phyloP scores from a whole-genome alignment of 345 rosid genomes.

The Euphorbia peplus region DNA sequence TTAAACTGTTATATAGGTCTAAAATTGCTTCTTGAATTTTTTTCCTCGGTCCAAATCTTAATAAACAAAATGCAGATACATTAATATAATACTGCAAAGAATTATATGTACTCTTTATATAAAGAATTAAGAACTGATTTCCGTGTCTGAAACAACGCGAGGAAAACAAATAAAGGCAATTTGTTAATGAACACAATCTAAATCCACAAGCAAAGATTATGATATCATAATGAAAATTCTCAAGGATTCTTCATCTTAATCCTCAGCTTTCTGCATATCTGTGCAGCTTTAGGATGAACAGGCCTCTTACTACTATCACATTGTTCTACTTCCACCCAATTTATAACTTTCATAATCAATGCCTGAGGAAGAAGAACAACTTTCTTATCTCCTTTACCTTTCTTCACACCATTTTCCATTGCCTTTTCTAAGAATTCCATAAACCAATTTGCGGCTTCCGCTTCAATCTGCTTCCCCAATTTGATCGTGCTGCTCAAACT shows the following conservation, averaged over 20 bases:
- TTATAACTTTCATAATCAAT: constrained; percentile 62
- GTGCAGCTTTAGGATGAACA: constrained; percentile 72
- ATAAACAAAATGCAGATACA: background rate
- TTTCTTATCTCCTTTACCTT: constrained; percentile 45
- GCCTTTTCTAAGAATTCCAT: constrained; percentile 83
- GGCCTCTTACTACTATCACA: constrained; percentile 48
- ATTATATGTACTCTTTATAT: background rate
- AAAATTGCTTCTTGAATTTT: no score
- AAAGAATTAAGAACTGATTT: background rate
- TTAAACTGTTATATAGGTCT: no score
- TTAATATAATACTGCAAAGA: no score
- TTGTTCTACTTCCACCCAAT: constrained; percentile 85
- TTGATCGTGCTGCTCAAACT: constrained; percentile 49
- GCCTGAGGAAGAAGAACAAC: constrained; percentile 73
- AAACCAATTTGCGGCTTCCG: constrained; percentile 87
- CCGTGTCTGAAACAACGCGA: background rate
- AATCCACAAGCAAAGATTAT: background rate
- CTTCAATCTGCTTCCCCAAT: constrained; percentile 64
- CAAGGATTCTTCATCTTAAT: constrained; percentile 59
- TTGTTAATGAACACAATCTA: background rate
- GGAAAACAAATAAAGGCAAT: background rate
- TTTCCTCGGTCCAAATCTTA: no score
- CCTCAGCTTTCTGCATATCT: constrained; percentile 69
- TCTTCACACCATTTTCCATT: constrained; percentile 72
- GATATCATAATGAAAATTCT: background rate